Evolutionary conservation across 1,139 yeast species (phyloP), one percentile per base, ranked within the genome.

Genomic region (Blastobotrys persicus): DNA sequence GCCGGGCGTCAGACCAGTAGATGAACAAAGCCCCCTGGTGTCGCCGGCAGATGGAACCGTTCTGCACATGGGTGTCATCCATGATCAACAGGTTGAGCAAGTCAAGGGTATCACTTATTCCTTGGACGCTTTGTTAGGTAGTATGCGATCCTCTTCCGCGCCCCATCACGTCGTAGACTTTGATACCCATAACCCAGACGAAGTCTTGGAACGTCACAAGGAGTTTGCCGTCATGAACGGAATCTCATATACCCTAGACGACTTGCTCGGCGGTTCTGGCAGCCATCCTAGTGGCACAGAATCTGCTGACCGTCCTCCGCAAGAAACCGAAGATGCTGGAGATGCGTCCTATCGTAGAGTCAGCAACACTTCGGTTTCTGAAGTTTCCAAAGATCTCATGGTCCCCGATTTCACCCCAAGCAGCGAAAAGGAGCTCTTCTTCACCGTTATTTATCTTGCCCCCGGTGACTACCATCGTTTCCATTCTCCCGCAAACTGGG

Each of bases 381-480:
- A 56, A 33, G 61, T 63, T 11, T 55, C 62, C 12, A 55, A 55
- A 44, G 65, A 62, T 14, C 46, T 64, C 5, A 44, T 57, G 20
- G 54, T 56, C 7, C 65, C 69, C 5, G 60, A 61, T 39, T 54
- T 57, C 47, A 58, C 60, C 16, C 57, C 62, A 2, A 47, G 50
- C 26, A 41, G 50, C 14, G 75, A 77, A 45, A 86, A 83, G 54
- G 83, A 83, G 60, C 73, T 94, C 50, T 92, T 77, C 65, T 92
- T 87, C 67, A 83, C 96, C 1, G 99, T 94, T 18, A 88, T 94
- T 34, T 94, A 94, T 65, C 76, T 94, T 51, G 97, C 98, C 0
- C 99, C 99, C 1, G 99, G 98, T 34, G 98, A 94, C 66, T 94
- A 94, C 68, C 99, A 94, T 70, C 84, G 96, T 57, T 94, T 85